Conservation (phyloP, 768 basidiomycete genomes). For the Collybia nuda region DNA sequence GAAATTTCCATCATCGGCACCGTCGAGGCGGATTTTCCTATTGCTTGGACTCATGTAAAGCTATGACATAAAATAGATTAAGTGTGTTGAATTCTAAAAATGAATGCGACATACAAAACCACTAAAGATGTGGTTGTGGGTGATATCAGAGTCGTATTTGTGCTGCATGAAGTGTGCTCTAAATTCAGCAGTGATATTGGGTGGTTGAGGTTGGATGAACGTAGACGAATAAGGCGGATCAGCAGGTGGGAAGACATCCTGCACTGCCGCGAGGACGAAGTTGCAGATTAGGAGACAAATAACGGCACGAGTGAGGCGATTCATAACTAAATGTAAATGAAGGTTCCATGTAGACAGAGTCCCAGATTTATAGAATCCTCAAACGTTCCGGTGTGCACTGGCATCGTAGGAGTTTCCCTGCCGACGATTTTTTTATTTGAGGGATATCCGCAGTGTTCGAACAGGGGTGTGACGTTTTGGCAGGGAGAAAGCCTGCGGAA, state of each 20-base stretch:
- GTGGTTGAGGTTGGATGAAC: slow-evolving; percentile 13
- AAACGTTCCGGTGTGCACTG: no score
- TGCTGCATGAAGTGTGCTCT: slow-evolving; percentile 19
- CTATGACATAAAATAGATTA: slow-evolving; percentile 13
- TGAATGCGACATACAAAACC: slow-evolving; percentile 10
- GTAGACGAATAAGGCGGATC: slow-evolving; percentile 13
- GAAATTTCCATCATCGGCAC: slow-evolving; percentile 18
- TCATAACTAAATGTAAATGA: no score
- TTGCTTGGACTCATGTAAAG: slow-evolving; percentile 26
- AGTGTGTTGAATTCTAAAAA: not conserved
- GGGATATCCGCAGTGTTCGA: no score
- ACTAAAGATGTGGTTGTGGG: slow-evolving; percentile 10
- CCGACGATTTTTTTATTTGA: no score
- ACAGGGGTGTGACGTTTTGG: no score
- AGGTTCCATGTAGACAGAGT: no score
- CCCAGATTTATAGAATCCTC: no score
- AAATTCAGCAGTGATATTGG: slow-evolving; percentile 15
- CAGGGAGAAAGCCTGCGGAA: no score
- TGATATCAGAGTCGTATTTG: slow-evolving; percentile 14
- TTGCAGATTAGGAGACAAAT: no score
- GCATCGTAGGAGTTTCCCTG: no score
- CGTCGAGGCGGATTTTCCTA: slow-evolving; percentile 23
- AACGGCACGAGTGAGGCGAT: no score
- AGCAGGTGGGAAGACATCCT: slow-evolving; percentile 6
- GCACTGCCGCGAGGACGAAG: not conserved